phyloP scores from a whole-genome alignment of 1,284 basidiomycete genomes.

The Erythrobasidium hasegawianum region DNA sequence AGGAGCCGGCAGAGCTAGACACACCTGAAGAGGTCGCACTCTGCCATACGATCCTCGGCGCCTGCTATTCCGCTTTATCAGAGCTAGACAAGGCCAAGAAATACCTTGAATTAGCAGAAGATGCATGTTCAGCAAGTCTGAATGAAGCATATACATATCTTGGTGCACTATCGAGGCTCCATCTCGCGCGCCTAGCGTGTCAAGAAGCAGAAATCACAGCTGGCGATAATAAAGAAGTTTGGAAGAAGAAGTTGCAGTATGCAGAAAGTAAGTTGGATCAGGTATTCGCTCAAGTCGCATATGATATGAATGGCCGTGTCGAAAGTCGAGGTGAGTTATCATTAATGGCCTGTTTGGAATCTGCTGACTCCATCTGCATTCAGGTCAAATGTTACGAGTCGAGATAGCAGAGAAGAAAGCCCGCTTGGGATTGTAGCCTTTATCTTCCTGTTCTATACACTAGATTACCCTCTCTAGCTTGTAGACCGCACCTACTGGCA shows the following conservation, averaged over 20 bases:
- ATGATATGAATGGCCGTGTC: slow-evolving; percentile 40
- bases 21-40: slow-evolving; percentile 40
- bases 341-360: not conserved
- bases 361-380: not conserved
- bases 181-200: slow-evolving; percentile 35
- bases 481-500: too few relatives aligned
- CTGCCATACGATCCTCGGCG: slow-evolving; percentile 41
- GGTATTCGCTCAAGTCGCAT: slow-evolving; percentile 26
- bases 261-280: slow-evolving; percentile 37
- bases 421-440: slow-evolving; percentile 20
- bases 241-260: slow-evolving; percentile 29
- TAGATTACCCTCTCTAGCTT: too few relatives aligned
- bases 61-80: slow-evolving; percentile 37
- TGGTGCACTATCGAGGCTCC: slow-evolving; percentile 35
- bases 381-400: slow-evolving; percentile 34
- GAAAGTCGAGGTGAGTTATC: slow-evolving; percentile 18
- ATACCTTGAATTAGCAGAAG: slow-evolving; percentile 34
- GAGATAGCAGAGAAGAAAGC: slow-evolving; percentile 36
- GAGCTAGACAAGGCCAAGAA: slow-evolving; percentile 22
- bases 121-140: not conserved
- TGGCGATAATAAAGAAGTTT: slow-evolving; percentile 20
- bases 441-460: too few relatives aligned
- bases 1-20: slow-evolving; percentile 37
- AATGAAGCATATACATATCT: slow-evolving; percentile 39
- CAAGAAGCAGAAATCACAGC: slow-evolving; percentile 34